Evolutionary conservation across 1,284 basidiomycete species (phyloP), one percentile per base, ranked within the genome.

Genomic region (Leccinum fuscescens): DNA sequence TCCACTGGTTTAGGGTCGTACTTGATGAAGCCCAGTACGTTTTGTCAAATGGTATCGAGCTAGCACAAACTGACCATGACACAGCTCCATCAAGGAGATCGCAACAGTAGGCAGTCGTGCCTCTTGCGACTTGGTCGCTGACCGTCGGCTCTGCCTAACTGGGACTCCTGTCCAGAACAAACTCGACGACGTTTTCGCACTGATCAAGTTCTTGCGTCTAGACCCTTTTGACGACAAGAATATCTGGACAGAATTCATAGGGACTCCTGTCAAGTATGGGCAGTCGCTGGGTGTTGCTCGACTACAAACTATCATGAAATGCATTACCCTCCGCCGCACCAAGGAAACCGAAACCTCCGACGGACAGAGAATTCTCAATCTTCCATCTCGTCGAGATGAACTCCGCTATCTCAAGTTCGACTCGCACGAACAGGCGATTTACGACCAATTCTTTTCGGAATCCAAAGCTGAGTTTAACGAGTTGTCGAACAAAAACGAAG

Each of bases 161-260:
- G 97, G 97, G 62, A 99, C 97, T 6, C 97, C 97, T 0, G 94
- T 99, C 49, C 97, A 99, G 78, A 99, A 99, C 82, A 96, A 96
- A 73, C 85, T 99, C 60, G 96, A 99, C 76, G 97, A 99, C 71
- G 90, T 99, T 53, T 99, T 90, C 76, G 95, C 97, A 1, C 81
- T 99, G 59, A 88, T 99, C 81, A 96, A 95, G 75, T 99, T 99
- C 78, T 79, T 99, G 53, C 92, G 96, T 7, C 77, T 99, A 59
- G 84, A 88, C 44, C 97, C 97, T 0, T 91, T 99, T 68, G 92
- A 96, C 67, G 94, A 98, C 74, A 96, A 96, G 75, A 86, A 86
- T 52, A 77, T 89, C 8, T 99, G 97, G 94, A 96, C 90, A 56
- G 90, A 95, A 71, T 95, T 85, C 75, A 94, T 99, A 67, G 93